Base-by-base conservation (phyloP, 2,329 filamentous ascomycete species). In the Bipolaris zeicola region DNA sequence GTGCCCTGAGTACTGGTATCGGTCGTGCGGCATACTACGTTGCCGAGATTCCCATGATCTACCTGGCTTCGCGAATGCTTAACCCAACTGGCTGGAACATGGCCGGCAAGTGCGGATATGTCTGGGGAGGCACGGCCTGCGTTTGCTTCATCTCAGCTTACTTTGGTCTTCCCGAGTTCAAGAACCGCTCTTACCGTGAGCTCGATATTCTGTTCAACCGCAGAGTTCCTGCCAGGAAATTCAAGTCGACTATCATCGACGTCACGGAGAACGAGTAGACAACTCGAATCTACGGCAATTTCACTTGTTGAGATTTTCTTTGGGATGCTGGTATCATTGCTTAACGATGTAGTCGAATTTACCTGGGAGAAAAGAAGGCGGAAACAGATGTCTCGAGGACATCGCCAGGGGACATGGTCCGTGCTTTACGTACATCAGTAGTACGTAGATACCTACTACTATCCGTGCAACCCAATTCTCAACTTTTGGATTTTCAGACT, bases 31-130 rank as follows among this genome's bases (percentile, higher is more conserved):
- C 79, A 7, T 89, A 89, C 79, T 88, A 88, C 73, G 64, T 86
- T 13, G 78, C 86, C 57, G 82, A 88, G 53, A 88, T 88, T 66
- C 85, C 85, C 61, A 86, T 84, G 69, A 88, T 88, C 69, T 88
- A 84, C 80, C 79, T 85, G 60, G 86, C 67, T n/a, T 65, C 64
- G 0, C 83, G 82, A 56, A 79, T 82, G 48, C 82, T 82, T 67
- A 84, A 80, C 60, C 67, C 75, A 0, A 78, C 78, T 41, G 66
- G 73, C 13, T 78, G 75, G 7, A 69, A 78, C 42, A 68, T 80
- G 11, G 50, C 76, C 49, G 20, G 67, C 69, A 60, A 75, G 68
- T 64, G 51, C 64, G 22, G 39, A 72, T 34, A 71, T 68, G 46
- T 71, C 74, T 38, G 58, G 74, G 10, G 52, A 75, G 11, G 77